Conservation (phyloP, 495 filamentous ascomycete genomes). For the Annulohypoxylon nitens region DNA sequence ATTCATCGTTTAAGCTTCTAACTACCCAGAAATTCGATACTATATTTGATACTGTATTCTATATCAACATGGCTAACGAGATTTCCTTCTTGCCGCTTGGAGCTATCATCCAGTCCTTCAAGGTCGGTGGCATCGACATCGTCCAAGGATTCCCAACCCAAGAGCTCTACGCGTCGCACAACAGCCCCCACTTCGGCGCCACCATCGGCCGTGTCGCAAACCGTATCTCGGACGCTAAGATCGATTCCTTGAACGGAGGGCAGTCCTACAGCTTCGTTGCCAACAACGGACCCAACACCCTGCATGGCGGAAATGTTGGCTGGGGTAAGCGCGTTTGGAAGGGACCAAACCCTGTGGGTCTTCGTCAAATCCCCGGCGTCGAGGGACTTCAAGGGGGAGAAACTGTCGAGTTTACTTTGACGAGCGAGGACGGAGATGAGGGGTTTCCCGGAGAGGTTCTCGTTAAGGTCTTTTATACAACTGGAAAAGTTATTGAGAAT, state of each 20-base stretch:
- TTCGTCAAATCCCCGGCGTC: constrained; percentile 58
- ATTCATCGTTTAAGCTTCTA: background rate
- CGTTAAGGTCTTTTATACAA: constrained; percentile 81
- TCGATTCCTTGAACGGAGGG: constrained; percentile 78
- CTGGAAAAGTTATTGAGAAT: constrained; percentile 71
- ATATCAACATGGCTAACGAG: constrained; percentile 57
- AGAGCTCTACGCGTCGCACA: constrained; percentile 77
- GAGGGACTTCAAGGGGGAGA: constrained; percentile 74
- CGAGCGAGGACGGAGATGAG: constrained; percentile 82
- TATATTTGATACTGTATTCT: background rate
- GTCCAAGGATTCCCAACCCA: constrained; percentile 85
- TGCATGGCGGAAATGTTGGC: constrained; percentile 85
- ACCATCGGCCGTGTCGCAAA: constrained; percentile 95
- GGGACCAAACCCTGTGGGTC: constrained; percentile 73
- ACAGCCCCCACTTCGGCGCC: constrained; percentile 86
- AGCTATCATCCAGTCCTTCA: constrained; percentile 89
- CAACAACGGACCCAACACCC: constrained; percentile 82
- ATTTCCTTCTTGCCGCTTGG: constrained; percentile 84
- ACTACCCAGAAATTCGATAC: background rate
- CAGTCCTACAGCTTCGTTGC: constrained; percentile 73
- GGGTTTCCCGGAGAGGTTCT: constrained; percentile 89
- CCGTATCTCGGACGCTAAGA: constrained; percentile 78
- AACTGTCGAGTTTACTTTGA: constrained; percentile 79
- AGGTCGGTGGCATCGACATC: constrained; percentile 81
- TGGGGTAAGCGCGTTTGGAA: constrained; percentile 90